Conservation (phyloP, 176 grass and related monocot species). For the Eragrostis nindensis region DNA sequence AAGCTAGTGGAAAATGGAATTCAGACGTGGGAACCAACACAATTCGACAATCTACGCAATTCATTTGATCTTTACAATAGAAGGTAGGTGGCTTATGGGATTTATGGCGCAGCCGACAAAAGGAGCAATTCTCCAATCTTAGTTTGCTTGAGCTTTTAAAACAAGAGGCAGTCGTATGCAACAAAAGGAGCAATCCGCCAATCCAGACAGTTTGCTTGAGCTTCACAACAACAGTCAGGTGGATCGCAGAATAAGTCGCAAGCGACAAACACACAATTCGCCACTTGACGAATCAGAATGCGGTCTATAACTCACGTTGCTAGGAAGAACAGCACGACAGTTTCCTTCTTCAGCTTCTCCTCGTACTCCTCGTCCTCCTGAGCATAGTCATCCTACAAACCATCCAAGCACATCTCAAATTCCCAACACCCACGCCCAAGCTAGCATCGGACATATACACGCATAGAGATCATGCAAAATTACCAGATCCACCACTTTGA, state of each 20-base stretch:
- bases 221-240: slow-evolving; percentile 18
- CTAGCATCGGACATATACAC: background rate
- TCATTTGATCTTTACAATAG: slow-evolving; percentile 12
- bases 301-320: slow-evolving; percentile 62
- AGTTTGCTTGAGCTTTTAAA: slow-evolving; percentile 14
- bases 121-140: background rate
- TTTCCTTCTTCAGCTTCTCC: slow-evolving; percentile 88
- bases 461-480: slow-evolving; percentile 37
- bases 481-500: slow-evolving; percentile 98
- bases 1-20: background rate
- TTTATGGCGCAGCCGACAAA: background rate
- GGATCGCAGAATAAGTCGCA: background rate
- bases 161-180: background rate
- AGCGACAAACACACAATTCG: slow-evolving; percentile 12
- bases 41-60: background rate
- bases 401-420: slow-evolving; percentile 26
- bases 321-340: slow-evolving; percentile 68
- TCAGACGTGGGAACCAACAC: background rate
- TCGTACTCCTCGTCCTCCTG: slow-evolving; percentile 83
- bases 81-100: background rate
- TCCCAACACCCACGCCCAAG: background rate
- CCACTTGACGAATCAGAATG: background rate
- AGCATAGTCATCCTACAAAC: slow-evolving; percentile 78
- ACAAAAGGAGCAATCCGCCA: slow-evolving; percentile 28
- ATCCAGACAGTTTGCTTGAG: background rate